A percentile compares a stretch with the other conserved stretches of the same genome.
phyloP scores from a whole-genome alignment of 1,284 basidiomycete species.

The Cutaneotrichosporon sp. region DNA sequence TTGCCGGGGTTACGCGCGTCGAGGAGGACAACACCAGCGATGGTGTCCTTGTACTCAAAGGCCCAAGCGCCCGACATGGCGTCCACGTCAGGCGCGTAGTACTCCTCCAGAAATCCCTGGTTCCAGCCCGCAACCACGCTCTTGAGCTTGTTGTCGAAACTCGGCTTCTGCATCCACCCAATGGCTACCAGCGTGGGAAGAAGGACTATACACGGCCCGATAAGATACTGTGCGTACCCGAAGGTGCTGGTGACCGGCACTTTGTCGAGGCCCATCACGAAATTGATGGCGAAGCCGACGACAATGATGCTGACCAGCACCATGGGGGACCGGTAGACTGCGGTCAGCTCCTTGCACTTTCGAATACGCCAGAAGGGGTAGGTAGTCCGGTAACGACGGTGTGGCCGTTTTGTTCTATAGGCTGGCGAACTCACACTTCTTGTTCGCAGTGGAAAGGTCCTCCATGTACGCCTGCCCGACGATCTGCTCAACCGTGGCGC shows the following conservation, averaged over 20 bases:
- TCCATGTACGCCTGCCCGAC: constrained; percentile 70
- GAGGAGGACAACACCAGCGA: constrained; percentile 68
- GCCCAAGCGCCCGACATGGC: constrained; percentile 61
- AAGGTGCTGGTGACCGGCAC: neutral
- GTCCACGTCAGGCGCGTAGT: constrained; percentile 59
- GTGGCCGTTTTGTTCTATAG: neutral
- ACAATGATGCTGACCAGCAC: constrained; percentile 63
- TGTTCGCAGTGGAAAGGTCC: constrained; percentile 67
- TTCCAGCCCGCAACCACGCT: constrained; percentile 62
- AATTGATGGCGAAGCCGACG: constrained; percentile 61
- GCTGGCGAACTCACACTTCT: constrained; percentile 56
- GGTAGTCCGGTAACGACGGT: neutral
- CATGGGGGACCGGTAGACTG: constrained; percentile 65
- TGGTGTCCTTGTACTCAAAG: constrained; percentile 61
- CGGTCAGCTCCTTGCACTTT: neutral
- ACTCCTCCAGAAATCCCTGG: constrained; percentile 58
- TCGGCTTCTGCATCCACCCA: constrained; percentile 57
- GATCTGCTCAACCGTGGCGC: constrained; percentile 63
- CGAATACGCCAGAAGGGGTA: neutral
- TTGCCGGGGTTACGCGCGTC: constrained; percentile 58
- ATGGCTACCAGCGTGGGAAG: constrained; percentile 66
- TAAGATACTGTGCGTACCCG: constrained; percentile 58
- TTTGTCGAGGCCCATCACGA: constrained; percentile 55
- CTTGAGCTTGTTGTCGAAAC: constrained; percentile 53
- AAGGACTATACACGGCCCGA: constrained; percentile 64